These are phyloP conservation scores for Boletellus emodensis DNA, from an alignment of 768 basidiomycete genomes.

Conservation along the genomic window DNA sequence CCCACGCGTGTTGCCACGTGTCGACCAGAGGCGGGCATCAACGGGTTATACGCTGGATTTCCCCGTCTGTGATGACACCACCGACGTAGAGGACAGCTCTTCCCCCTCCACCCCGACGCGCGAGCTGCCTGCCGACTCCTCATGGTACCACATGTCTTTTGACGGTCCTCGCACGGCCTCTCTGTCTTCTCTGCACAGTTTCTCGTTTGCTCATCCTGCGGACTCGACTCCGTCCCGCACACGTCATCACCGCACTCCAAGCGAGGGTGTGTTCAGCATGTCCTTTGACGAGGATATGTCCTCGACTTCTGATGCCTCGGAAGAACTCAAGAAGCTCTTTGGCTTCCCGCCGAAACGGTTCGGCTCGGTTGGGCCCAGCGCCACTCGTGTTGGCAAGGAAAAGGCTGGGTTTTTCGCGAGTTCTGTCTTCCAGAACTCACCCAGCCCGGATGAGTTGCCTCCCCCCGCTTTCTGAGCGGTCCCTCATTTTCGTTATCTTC, in stretches of 20 bases:
- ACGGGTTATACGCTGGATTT: slow-evolving; percentile 40
- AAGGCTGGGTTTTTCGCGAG: slow-evolving; percentile 66
- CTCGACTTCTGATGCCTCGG: slow-evolving; percentile 39
- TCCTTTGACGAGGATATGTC: slow-evolving; percentile 64
- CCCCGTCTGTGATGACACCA: slow-evolving; percentile 72
- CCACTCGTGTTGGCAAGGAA: slow-evolving; percentile 25
- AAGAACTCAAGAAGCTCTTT: slow-evolving; percentile 34
- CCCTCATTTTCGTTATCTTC: slow-evolving; percentile 23
- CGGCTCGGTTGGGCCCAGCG: slow-evolving; percentile 27
- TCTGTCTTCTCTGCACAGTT: slow-evolving; percentile 33
- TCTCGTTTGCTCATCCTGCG: slow-evolving; percentile 37
- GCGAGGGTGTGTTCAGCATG: slow-evolving; percentile 73
- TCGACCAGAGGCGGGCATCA: slow-evolving; percentile 32
- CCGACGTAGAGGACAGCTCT: slow-evolving; percentile 42
- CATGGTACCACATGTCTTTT: slow-evolving; percentile 34
- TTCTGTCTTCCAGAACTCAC: slow-evolving; percentile 82
- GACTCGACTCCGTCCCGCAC: slow-evolving; percentile 35
- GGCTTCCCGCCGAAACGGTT: slow-evolving; percentile 30
- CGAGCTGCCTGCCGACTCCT: slow-evolving; percentile 26
- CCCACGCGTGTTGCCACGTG: slow-evolving; percentile 32
- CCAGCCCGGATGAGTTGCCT: slow-evolving; percentile 77
- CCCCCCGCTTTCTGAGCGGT: slow-evolving; percentile 54
- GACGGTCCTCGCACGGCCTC: slow-evolving; percentile 53
- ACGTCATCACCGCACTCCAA: slow-evolving; percentile 53
- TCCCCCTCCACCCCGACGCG: slow-evolving; percentile 57